Evolutionary conservation across 164 flowering plant genomes (phyloP).

Genomic region (Stephania japonica): DNA sequence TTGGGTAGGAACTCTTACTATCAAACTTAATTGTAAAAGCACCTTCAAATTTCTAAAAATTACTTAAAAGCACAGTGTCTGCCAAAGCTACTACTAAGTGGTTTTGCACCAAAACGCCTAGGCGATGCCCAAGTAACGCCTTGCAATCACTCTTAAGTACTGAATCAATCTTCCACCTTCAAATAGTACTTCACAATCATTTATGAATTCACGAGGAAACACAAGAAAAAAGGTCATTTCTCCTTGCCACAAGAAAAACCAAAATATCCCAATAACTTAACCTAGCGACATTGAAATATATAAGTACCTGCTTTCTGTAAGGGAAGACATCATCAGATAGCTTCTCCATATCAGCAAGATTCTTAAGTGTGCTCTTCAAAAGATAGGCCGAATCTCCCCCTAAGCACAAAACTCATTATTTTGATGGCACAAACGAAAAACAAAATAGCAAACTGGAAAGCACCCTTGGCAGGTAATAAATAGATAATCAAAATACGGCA

Average conservation of each 20-base stretch:
- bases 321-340: slow-evolving; percentile 72
- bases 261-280: not conserved
- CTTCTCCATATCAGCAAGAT: slow-evolving; percentile 73
- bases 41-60: too few relatives aligned
- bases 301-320: slow-evolving; percentile 71
- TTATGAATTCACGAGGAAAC: not conserved
- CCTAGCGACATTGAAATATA: not conserved
- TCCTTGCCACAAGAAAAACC: not conserved
- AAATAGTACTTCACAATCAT: not conserved
- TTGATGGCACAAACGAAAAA: not conserved
- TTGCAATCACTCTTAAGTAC: not conserved
- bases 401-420: slow-evolving; percentile 16
- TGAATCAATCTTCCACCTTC: not conserved
- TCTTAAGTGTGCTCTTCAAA: slow-evolving; percentile 51
- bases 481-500: not conserved
- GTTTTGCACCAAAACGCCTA: not conserved
- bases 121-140: not conserved
- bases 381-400: slow-evolving; percentile 54
- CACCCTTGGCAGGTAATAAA: too few relatives aligned
- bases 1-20: too few relatives aligned
- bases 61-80: too few relatives aligned
- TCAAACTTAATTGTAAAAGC: too few relatives aligned
- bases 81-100: too few relatives aligned
- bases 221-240: not conserved
- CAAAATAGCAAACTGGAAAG: not conserved